These are phyloP conservation scores for Proliferodiscus dingleyae DNA, from an alignment of 2,329 filamentous ascomycete species.

Conservation along the genomic window DNA sequence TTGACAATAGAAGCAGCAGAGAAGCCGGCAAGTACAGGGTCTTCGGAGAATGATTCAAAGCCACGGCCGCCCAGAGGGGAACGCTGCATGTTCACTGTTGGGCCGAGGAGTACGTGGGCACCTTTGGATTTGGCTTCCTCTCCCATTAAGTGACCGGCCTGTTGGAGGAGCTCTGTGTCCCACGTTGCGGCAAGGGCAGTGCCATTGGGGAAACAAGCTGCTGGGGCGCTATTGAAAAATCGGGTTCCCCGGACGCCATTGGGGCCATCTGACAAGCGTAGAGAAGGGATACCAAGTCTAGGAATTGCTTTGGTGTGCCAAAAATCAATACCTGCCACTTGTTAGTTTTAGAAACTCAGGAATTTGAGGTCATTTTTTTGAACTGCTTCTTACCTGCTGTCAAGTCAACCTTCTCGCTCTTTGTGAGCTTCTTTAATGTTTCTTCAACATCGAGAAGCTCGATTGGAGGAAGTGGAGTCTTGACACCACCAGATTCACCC, in stretches of 20 bases:
- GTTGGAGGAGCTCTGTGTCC: slow-evolving; percentile 57
- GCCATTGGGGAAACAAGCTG: slow-evolving; percentile 37
- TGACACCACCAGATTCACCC: no score
- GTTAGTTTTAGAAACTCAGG: no score
- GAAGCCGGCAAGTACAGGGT: slow-evolving; percentile 41
- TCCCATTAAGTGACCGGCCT: slow-evolving; percentile 60
- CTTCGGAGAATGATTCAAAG: slow-evolving; percentile 45
- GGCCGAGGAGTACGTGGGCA: slow-evolving; percentile 65
- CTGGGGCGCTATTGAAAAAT: slow-evolving; percentile 36
- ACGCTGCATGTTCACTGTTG: slow-evolving; percentile 48
- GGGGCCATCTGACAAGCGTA: slow-evolving; percentile 29
- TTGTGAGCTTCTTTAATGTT: slow-evolving; percentile 45
- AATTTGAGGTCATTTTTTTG: no score
- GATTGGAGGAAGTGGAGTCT: no score
- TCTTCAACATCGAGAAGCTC: slow-evolving; percentile 20
- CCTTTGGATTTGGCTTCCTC: slow-evolving; percentile 62
- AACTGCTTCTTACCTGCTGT: slow-evolving; percentile 43
- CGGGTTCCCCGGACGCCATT: slow-evolving; percentile 29
- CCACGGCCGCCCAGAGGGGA: slow-evolving; percentile 42
- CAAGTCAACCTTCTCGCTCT: slow-evolving; percentile 47
- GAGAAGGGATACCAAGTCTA: slow-evolving; percentile 22
- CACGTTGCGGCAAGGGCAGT: slow-evolving; percentile 55
- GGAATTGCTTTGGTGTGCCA: slow-evolving; percentile 29
- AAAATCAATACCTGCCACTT: slow-evolving; percentile 21
- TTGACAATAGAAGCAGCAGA: slow-evolving; percentile 38